Evolutionary conservation across 2,329 filamentous ascomycete genomes (phyloP).

Genomic region (Acephala macrosclerotiorum): DNA sequence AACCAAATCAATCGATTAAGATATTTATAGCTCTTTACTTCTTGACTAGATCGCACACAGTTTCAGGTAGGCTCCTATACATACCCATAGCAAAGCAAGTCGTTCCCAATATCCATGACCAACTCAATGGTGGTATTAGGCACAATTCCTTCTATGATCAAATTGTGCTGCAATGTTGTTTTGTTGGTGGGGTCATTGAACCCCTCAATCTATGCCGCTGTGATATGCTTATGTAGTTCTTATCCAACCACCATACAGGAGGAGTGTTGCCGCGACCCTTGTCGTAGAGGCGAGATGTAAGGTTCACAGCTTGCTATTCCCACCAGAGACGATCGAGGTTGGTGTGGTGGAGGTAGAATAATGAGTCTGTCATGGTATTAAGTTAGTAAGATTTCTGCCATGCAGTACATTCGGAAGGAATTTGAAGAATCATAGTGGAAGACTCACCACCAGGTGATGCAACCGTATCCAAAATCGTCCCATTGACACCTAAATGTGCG

Average conservation of each 20-base stretch:
- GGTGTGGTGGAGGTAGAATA: constrained; percentile 22
- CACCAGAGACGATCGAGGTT: constrained; percentile 21
- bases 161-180: not conserved
- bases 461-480: constrained; percentile 2
- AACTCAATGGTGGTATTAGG: not conserved
- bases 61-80: not conserved
- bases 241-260: not conserved
- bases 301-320: constrained; percentile 14
- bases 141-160: not conserved
- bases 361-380: not conserved
- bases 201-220: not conserved
- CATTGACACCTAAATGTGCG: not conserved
- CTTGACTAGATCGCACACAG: too few relatives aligned
- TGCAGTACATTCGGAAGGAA: not conserved
- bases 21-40: too few relatives aligned
- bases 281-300: constrained; percentile 9
- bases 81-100: not conserved
- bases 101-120: not conserved
- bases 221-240: not conserved
- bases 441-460: constrained; percentile 15
- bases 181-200: not conserved
- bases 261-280: constrained; percentile 6
- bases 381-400: too few relatives aligned
- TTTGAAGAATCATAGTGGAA: too few relatives aligned
- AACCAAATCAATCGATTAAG: too few relatives aligned